Evolutionary conservation across 2,329 filamentous ascomycete species (phyloP).

Genomic region (Clathrospora elynae): DNA sequence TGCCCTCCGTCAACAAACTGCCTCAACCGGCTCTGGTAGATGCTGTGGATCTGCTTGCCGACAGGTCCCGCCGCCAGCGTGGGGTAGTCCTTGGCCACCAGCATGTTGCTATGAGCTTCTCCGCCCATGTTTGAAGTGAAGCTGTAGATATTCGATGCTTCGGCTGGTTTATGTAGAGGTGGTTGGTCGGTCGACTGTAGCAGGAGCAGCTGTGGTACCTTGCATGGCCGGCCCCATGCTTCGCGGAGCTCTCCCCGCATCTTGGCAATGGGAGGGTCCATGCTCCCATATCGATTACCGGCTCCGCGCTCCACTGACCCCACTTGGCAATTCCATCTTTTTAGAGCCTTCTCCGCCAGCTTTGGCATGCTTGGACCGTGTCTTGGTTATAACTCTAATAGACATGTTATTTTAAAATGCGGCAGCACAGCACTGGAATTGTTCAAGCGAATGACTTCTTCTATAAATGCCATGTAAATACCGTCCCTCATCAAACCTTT

Average conservation of each 20-base stretch:
- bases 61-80: conserved; percentile 45
- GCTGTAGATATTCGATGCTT: background rate
- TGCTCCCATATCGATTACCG: conserved; percentile 19
- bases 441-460: too few species aligned
- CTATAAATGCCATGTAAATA: too few species aligned
- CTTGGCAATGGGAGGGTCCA: conserved; percentile 15
- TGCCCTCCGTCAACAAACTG: conserved; percentile 76
- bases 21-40: conserved; percentile 82
- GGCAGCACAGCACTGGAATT: too few species aligned
- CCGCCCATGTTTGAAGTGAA: conserved; percentile 41
- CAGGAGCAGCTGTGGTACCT: conserved; percentile 27
- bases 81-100: conserved; percentile 38
- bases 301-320: conserved; percentile 10
- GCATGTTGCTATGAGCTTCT: conserved; percentile 39
- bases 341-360: too few species aligned
- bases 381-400: too few species aligned
- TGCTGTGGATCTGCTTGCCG: conserved; percentile 68
- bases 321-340: conserved; percentile 3
- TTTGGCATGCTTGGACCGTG: too few species aligned
- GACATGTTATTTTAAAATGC: too few species aligned
- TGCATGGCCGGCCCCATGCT: conserved; percentile 25
- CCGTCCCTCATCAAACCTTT: too few species aligned
- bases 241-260: conserved; percentile 36
- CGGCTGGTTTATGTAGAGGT: conserved; percentile 4
- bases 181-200: conserved; percentile 14